A percentile compares a stretch with the other conserved stretches of the same genome.
These are phyloP conservation scores for Leccinum subrobustum DNA, from an alignment of 1,284 basidiomycete species.

Conservation along the genomic window DNA sequence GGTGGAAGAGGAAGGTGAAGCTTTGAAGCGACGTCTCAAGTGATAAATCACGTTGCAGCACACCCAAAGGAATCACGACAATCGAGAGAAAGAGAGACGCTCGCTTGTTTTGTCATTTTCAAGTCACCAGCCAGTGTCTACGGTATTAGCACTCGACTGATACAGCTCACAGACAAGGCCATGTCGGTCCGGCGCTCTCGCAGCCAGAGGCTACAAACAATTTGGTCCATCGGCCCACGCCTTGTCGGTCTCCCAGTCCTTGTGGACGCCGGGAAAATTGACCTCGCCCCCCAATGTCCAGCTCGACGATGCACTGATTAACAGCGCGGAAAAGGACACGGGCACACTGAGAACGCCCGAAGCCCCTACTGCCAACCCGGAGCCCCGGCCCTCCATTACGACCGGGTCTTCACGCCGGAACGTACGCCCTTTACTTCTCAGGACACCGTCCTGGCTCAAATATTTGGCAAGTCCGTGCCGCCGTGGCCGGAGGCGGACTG, in stretches of 20 bases:
- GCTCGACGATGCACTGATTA: conserved; percentile 25
- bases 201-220: no score
- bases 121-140: conserved; percentile 25
- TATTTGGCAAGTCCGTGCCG: not conserved
- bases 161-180: not conserved
- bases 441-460: conserved; percentile 19
- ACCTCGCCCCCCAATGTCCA: conserved; percentile 25
- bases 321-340: conserved; percentile 14
- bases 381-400: not conserved
- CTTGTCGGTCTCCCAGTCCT: no score
- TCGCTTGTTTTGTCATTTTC: conserved; percentile 34
- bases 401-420: not conserved
- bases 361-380: not conserved
- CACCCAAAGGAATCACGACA: conserved; percentile 3
- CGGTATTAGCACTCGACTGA: no score
- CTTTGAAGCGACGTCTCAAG: conserved; percentile 5
- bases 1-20: not conserved
- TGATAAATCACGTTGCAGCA: conserved; percentile 9
- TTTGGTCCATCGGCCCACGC: no score
- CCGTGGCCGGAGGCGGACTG: not conserved
- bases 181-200: no score
- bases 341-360: conserved; percentile 8
- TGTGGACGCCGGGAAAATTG: conserved; percentile 10
- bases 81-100: conserved; percentile 7
- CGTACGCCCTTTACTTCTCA: conserved; percentile 24